Evolutionary conservation across 768 basidiomycete genomes (phyloP).

Genomic region (Floccularia luteovirens): DNA sequence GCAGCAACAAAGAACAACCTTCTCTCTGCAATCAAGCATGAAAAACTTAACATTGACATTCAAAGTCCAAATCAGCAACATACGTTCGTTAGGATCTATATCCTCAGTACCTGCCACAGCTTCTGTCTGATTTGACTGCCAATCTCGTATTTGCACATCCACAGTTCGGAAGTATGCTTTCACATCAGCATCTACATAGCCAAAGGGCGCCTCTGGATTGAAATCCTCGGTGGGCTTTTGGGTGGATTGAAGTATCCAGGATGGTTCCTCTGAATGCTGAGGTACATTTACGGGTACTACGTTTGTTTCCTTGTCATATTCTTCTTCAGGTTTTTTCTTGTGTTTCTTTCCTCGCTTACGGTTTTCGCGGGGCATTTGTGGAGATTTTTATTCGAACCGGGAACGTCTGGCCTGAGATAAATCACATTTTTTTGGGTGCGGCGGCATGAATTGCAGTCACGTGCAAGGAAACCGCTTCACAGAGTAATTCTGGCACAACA

Average conservation of each 20-base stretch:
- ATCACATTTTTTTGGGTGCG: not conserved
- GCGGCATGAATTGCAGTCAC: not conserved
- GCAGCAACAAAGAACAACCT: conserved; percentile 78
- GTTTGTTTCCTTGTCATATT: conserved; percentile 6
- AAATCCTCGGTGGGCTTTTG: conserved; percentile 24
- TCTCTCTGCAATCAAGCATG: conserved; percentile 40
- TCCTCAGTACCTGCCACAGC: conserved; percentile 30
- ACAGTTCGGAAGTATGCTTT: conserved; percentile 92
- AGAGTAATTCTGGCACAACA: not conserved
- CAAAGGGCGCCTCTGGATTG: conserved; percentile 76
- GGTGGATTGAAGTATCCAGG: conserved; percentile 63
- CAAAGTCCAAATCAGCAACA: conserved; percentile 9
- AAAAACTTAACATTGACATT: not conserved
- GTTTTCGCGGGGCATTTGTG: conserved; percentile 63
- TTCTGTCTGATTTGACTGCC: conserved; percentile 58
- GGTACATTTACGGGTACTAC: conserved; percentile 10
- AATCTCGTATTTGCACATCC: conserved; percentile 80
- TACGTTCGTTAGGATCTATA: conserved; percentile 67
- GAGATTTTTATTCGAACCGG: not conserved
- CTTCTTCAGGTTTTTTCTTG: conserved; percentile 37
- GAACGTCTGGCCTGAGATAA: not conserved
- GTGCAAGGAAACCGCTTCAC: not conserved
- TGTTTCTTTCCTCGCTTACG: conserved; percentile 74
- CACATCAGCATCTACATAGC: conserved; percentile 80
- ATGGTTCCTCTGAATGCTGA: conserved; percentile 36